A percentile compares a stretch with the other conserved stretches of the same genome.
Conservation (phyloP, 306 rosid species). For the Purshia tridentata region DNA sequence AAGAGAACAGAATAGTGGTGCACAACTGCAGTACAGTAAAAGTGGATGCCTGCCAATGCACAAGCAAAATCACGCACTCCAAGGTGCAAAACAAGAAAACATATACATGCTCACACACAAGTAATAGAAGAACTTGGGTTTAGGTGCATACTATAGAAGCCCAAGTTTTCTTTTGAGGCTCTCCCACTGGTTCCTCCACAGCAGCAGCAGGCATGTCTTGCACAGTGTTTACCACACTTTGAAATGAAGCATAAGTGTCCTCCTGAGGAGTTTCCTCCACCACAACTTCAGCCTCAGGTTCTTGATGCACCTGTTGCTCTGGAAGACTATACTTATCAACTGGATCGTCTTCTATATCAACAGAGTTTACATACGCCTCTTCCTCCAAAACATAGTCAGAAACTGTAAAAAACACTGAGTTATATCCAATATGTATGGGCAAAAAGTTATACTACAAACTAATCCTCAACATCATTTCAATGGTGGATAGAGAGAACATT, state of each 20-base stretch:
- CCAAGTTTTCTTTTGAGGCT: slow-evolving; percentile 74
- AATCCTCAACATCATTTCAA: neutral
- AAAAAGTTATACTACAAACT: neutral
- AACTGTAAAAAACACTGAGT: slow-evolving; percentile 42
- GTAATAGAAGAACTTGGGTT: neutral
- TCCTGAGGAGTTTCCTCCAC: slow-evolving; percentile 77
- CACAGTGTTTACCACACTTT: slow-evolving; percentile 38
- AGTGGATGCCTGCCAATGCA: neutral
- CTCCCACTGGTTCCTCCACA: slow-evolving; percentile 71
- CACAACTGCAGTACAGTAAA: neutral
- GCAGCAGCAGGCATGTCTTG: slow-evolving; percentile 49
- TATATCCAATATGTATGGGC: slow-evolving; percentile 6
- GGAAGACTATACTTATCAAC: slow-evolving; percentile 84
- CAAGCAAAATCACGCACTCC: neutral
- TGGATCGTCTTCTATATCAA: slow-evolving; percentile 79
- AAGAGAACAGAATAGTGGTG: neutral
- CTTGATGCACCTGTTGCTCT: slow-evolving; percentile 74
- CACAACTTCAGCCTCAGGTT: slow-evolving; percentile 61
- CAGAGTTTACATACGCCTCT: slow-evolving; percentile 70
- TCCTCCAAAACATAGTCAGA: slow-evolving; percentile 78
- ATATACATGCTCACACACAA: neutral
- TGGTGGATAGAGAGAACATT: neutral
- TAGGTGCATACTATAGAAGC: slow-evolving; percentile 80
- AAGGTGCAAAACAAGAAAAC: neutral
- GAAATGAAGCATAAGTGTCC: slow-evolving; percentile 49